These are phyloP conservation scores for Suhomyces prunicola DNA, from an alignment of 805 yeast genomes.

Conservation along the genomic window DNA sequence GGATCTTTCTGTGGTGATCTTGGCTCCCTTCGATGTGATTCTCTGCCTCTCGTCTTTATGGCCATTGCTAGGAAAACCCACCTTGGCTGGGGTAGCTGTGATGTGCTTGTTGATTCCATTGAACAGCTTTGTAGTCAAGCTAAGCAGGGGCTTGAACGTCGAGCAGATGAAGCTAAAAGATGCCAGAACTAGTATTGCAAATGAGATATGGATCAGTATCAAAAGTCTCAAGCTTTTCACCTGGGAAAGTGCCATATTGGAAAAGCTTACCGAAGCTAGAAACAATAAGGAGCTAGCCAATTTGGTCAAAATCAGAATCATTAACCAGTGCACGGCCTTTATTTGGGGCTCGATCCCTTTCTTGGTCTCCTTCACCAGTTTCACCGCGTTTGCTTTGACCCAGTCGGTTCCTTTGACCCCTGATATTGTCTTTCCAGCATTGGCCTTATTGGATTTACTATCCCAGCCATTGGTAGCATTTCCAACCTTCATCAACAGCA, in stretches of 20 bases:
- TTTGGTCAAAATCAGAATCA: slow-evolving; percentile 13
- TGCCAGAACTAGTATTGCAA: slow-evolving; percentile 18
- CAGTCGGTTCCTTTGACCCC: slow-evolving; percentile 18
- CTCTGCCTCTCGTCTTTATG: slow-evolving; percentile 19
- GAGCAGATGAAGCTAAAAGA: slow-evolving; percentile 20
- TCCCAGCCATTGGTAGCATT: slow-evolving; percentile 57
- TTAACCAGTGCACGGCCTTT: slow-evolving; percentile 12
- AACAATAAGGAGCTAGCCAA: slow-evolving; percentile 18
- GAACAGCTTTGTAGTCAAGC: slow-evolving; percentile 23
- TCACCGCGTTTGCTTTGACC: slow-evolving; percentile 17
- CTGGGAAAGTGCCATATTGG: slow-evolving; percentile 26
- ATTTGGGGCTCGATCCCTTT: slow-evolving; percentile 27
- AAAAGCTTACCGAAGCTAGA: slow-evolving; percentile 17
- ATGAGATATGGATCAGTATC: slow-evolving; percentile 21
- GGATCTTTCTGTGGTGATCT: slow-evolving; percentile 51
- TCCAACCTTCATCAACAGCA: slow-evolving; percentile 54
- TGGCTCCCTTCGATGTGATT: slow-evolving; percentile 48
- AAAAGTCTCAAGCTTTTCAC: slow-evolving; percentile 25
- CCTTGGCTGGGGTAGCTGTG: slow-evolving; percentile 17
- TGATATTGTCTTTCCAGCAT: slow-evolving; percentile 26
- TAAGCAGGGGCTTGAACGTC: slow-evolving; percentile 40
- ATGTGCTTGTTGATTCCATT: slow-evolving; percentile 17
- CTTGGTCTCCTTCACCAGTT: slow-evolving; percentile 19
- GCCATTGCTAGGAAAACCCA: slow-evolving; percentile 21
- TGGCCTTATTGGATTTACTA: slow-evolving; percentile 35